A percentile compares a stretch with the other conserved stretches of the same genome.
These are phyloP conservation scores for Arthrobotrys conoides DNA, from an alignment of 2,329 filamentous ascomycete species.

Conservation along the genomic window DNA sequence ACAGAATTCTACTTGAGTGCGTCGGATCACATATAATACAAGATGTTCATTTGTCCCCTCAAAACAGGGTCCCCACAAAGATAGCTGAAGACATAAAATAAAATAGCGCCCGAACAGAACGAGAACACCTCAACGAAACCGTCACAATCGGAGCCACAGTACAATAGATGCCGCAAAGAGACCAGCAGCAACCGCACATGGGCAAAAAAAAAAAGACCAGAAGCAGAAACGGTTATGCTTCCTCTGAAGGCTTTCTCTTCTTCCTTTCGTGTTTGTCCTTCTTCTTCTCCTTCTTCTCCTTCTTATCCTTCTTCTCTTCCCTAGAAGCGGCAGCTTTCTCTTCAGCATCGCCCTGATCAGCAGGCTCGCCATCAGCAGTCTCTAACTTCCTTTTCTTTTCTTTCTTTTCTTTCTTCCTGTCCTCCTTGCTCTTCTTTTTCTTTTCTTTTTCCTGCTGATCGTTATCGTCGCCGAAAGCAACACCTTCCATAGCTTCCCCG, in stretches of 20 bases:
- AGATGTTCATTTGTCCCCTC: constrained; percentile 20
- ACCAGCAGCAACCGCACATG: not conserved
- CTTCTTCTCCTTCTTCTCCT: constrained; percentile 56
- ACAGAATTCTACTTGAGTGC: constrained; percentile 21
- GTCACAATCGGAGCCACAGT: constrained; percentile 1
- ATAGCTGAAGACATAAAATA: constrained; percentile 1
- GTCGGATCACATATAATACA: constrained; percentile 7
- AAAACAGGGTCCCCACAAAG: constrained; percentile 8
- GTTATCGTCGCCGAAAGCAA: constrained; percentile 65
- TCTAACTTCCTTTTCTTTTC: constrained; percentile 61
- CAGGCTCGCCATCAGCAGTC: constrained; percentile 13
- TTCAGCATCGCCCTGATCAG: not conserved
- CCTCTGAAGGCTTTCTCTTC: constrained; percentile 58
- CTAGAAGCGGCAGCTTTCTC: not conserved
- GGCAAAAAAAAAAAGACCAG: not conserved
- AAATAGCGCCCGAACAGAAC: constrained; percentile 19
- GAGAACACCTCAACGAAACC: constrained; percentile 1
- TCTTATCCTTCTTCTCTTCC: constrained; percentile 43
- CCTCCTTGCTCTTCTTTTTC: constrained; percentile 65
- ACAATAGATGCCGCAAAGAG: not conserved
- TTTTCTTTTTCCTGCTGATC: constrained; percentile 60
- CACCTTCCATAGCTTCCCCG: constrained; percentile 67
- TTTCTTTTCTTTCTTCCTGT: constrained; percentile 67
- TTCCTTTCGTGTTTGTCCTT: constrained; percentile 56
- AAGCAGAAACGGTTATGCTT: constrained; percentile 12